phyloP scores from a whole-genome alignment of 2,329 filamentous ascomycete species.

The Chrysoporthe cubensis region DNA sequence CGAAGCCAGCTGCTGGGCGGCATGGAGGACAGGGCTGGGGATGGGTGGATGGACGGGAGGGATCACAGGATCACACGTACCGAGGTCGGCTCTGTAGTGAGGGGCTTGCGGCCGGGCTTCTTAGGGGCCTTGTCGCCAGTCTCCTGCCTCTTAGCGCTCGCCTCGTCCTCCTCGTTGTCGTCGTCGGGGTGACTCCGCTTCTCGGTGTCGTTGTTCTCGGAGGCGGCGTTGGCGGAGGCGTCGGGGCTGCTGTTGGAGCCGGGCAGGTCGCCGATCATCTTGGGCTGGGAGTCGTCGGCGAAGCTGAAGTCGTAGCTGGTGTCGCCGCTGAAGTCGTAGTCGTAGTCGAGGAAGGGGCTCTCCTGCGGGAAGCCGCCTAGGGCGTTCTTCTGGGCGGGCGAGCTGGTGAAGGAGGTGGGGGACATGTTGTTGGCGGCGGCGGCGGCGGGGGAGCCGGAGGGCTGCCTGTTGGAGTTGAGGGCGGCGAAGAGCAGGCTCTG shows the following conservation, averaged over 20 bases:
- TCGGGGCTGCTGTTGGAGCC: conserved; percentile 44
- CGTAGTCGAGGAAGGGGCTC: conserved; percentile 83
- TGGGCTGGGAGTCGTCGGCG: conserved; percentile 55
- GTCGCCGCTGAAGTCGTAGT: conserved; percentile 73
- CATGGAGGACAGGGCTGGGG: too few species aligned
- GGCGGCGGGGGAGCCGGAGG: conserved; percentile 40
- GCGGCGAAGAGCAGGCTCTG: conserved; percentile 77
- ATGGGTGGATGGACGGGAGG: background rate
- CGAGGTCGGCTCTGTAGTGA: conserved; percentile 93
- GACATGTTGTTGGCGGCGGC: conserved; percentile 49
- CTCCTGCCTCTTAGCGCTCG: conserved; percentile 73
- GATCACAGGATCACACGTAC: conserved; percentile 60
- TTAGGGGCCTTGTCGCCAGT: conserved; percentile 85
- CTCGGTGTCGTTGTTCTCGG: conserved; percentile 67
- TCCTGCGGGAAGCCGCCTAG: conserved; percentile 63
- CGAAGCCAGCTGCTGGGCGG: too few species aligned
- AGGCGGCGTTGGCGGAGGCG: conserved; percentile 46
- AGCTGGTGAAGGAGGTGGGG: conserved; percentile 53
- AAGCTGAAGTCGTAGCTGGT: conserved; percentile 76
- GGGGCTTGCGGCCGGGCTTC: conserved; percentile 94
- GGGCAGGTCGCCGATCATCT: conserved; percentile 78
- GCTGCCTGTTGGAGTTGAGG: conserved; percentile 69
- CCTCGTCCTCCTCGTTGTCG: conserved; percentile 65
- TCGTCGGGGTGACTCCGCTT: conserved; percentile 76
- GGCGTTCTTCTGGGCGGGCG: conserved; percentile 50